Evolutionary conservation across 495 filamentous ascomycete genomes (phyloP), one percentile per base, ranked within the genome.

Genomic region (Hypoxylon fuscum): DNA sequence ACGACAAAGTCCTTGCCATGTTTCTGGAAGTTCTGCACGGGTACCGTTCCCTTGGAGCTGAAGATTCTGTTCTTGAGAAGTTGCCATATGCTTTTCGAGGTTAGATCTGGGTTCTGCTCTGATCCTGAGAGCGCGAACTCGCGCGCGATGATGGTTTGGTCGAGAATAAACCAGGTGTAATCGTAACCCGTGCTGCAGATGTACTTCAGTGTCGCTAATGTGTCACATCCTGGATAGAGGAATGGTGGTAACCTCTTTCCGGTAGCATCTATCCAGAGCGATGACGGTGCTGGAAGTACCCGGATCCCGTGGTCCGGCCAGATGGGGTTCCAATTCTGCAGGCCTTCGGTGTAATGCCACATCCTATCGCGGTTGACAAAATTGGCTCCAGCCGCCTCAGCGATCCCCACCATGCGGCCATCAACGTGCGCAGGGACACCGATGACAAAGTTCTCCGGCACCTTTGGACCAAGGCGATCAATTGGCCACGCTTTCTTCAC

Each of bases 271-370:
- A 83, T 68, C 81, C 81, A 83, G 18, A 83, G 75, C 2, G 81
- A 83, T 0, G 79, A 82, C 0, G 79, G 79, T 0, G 77, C 79
- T 0, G 79, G 78, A 11, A 82, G 59, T 3, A 82, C 74, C 15
- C 81, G 80, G 55, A 83, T 83, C 18, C 81, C 81, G 67, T 83
- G 81, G 18, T 56, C 48, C 0, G 80, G 80, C 81, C 81, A 83
- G 56, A 83, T 81, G 27, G 78, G 72, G 32, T 81, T 59, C 79
- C 80, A 83, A 60, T 83, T 83, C 38, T 76, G 73, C 9, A 83
- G 62, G 0, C 81, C 81, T 54, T 83, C 81, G 8, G 80, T 83
- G 59, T 83, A 83, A 57, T 82, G 80, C 81, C 81, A 82, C 80
- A 82, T 82, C 4, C 81, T 58, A 47, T 83, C 80, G 35, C 74